A percentile compares a stretch with the other conserved stretches of the same genome.
Evolutionary conservation across 2,329 filamentous ascomycete genomes (phyloP).

Genomic region (Exophiala lecanii-corni): DNA sequence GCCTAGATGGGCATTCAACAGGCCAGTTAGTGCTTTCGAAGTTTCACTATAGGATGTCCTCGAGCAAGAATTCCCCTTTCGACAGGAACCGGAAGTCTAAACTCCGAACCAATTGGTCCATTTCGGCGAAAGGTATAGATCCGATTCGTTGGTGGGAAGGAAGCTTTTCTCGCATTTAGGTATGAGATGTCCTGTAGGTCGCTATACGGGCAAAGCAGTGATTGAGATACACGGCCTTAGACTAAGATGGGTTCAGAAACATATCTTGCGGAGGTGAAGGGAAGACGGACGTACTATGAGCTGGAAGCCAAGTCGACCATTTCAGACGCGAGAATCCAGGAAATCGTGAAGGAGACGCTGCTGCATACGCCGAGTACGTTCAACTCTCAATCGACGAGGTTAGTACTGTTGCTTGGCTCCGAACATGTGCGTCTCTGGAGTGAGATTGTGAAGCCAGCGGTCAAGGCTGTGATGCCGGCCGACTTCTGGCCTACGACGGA

Average conservation of each 20-base stretch:
- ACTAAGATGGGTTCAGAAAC: background rate
- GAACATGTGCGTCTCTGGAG: slow-evolving; percentile 89
- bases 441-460: slow-evolving; percentile 44
- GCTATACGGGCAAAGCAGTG: no score
- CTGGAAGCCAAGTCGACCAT: slow-evolving; percentile 12
- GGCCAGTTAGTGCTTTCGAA: no score
- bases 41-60: no score
- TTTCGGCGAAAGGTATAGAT: no score
- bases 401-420: slow-evolving; percentile 70
- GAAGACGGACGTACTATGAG: slow-evolving; percentile 13
- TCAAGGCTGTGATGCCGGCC: slow-evolving; percentile 64
- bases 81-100: no score
- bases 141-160: no score
- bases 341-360: slow-evolving; percentile 16
- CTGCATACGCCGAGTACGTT: slow-evolving; percentile 61
- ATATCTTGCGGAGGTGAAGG: slow-evolving; percentile 7
- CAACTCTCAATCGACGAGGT: slow-evolving; percentile 79
- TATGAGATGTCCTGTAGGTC: no score
- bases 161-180: no score
- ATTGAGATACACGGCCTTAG: no score
- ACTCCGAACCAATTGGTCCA: no score
- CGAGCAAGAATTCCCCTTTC: no score
- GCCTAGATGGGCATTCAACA: no score
- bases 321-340: slow-evolving; percentile 12
- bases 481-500: slow-evolving; percentile 6